These are phyloP conservation scores for Lachnum nothofagi DNA, from an alignment of 2,329 filamentous ascomycete genomes.

Conservation along the genomic window DNA sequence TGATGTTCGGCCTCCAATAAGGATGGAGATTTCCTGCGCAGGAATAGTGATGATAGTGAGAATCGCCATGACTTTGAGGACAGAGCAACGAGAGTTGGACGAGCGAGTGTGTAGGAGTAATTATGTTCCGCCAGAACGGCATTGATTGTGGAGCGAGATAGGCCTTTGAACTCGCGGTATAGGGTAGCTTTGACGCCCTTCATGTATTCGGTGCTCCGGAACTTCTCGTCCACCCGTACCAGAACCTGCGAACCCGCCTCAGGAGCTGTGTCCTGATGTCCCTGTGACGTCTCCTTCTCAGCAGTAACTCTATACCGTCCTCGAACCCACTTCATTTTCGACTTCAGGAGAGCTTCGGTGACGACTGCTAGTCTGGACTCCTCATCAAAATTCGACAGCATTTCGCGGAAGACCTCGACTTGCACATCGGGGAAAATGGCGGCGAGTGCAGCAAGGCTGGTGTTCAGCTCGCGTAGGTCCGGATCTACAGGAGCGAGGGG, in stretches of 20 bases:
- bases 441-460: slow-evolving; percentile 61
- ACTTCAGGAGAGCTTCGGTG: slow-evolving; percentile 71
- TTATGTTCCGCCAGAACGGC: slow-evolving; percentile 78
- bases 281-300: slow-evolving; percentile 33
- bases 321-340: slow-evolving; percentile 63
- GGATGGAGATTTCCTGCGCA: slow-evolving; percentile 55
- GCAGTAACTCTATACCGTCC: slow-evolving; percentile 54
- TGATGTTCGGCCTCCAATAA: slow-evolving; percentile 53
- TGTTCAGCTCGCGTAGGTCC: slow-evolving; percentile 66
- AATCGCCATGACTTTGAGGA: slow-evolving; percentile 74
- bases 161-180: slow-evolving; percentile 69
- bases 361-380: slow-evolving; percentile 73
- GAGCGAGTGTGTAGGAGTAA: slow-evolving; percentile 68
- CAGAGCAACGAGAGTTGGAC: slow-evolving; percentile 63
- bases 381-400: slow-evolving; percentile 68
- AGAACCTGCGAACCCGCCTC: slow-evolving; percentile 16
- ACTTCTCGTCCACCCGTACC: slow-evolving; percentile 58
- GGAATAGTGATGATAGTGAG: slow-evolving; percentile 65
- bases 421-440: slow-evolving; percentile 76
- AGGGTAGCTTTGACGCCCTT: slow-evolving; percentile 63
- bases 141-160: slow-evolving; percentile 68
- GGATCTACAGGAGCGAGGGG: slow-evolving; percentile 47
- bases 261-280: slow-evolving; percentile 18
- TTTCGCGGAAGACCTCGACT: slow-evolving; percentile 75
- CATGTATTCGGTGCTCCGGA: slow-evolving; percentile 63